Base-by-base conservation (phyloP, 352 stramenopile species). In the Phytophthora tentaculata region DNA sequence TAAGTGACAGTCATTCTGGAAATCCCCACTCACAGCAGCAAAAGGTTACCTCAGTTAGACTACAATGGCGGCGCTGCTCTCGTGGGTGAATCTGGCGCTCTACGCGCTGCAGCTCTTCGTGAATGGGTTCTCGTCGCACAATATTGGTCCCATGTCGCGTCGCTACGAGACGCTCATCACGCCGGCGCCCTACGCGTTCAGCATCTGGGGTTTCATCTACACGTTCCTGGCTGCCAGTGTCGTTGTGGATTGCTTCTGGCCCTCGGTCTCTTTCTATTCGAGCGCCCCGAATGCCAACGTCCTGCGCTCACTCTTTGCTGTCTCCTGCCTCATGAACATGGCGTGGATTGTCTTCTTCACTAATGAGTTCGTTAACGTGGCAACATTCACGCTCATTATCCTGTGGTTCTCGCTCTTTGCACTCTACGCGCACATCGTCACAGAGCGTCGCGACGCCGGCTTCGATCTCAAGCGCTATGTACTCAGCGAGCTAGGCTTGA, bases 161-260 rank as follows among this genome's bases (percentile, higher is more conserved):
- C 77, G 71, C 59, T 83, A 94, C 49, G 75, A 87, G 64, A 92
- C 84, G 64, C 77, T 93, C 59, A 84, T 95, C 71, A 95, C 87
- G 50, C 87, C 87, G 23, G 83, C 81, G 28, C 73, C 77, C 24
- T 90, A 85, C 69, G 84, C 83, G 37, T 95, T 95, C 64, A 77
- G 80, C 41, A 93, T 95, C 73, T 95, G 87, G 84, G 76, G 84
- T 1, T 57, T 95, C 48, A 95, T 95, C 71, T 93, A 95, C 75
- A 58, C 67, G 47, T 74, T 85, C 74, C 72, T 95, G 68, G 75
- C 80, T n/a, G 62, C 87, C 9, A 81, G 73, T 9, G 79, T 92
- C 6, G 64, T 88, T 24, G 71, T 87, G 16, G 87, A 95, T 76
- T 91, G 83, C 71, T 77, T 85, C 52, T 88, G 72, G 66, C 73